Percentiles rank a stretch among this genome's conserved stretches.
These are phyloP conservation scores for Septoria petroselini DNA, from an alignment of 2,329 filamentous ascomycete species.

Conservation along the genomic window DNA sequence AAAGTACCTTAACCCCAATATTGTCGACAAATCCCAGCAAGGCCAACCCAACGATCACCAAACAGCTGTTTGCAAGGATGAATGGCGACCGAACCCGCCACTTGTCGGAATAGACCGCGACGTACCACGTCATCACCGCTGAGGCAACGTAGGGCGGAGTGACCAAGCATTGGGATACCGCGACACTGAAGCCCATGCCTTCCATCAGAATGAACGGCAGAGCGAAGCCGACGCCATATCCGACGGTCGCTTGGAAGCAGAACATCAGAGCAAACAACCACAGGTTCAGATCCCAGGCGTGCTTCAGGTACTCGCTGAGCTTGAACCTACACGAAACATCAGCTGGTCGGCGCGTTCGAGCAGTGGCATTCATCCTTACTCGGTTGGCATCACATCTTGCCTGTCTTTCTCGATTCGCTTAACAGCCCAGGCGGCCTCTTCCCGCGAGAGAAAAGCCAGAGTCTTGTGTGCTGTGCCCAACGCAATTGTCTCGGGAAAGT, in stretches of 20 bases:
- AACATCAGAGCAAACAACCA: conserved; percentile 13
- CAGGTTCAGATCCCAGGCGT: conserved; percentile 10
- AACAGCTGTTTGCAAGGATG: conserved; percentile 24
- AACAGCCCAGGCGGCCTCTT: conserved; percentile 17
- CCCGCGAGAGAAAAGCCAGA: conserved; percentile 6
- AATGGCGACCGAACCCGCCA: conserved; percentile 29
- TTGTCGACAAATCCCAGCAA: conserved; percentile 31
- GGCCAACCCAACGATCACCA: conserved; percentile 40
- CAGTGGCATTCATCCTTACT: not conserved
- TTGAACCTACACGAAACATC: conserved; percentile 5
- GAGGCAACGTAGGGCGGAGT: conserved; percentile 44
- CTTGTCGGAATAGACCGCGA: conserved; percentile 31
- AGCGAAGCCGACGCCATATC: conserved; percentile 16
- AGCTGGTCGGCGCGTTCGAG: not conserved
- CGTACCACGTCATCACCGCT: conserved; percentile 23
- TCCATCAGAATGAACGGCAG: conserved; percentile 17
- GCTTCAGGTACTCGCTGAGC: conserved; percentile 2
- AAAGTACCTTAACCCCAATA: conserved; percentile 31
- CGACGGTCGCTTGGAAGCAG: not conserved
- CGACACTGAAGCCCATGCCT: conserved; percentile 42
- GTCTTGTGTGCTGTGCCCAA: conserved; percentile 4
- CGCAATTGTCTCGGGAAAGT: conserved; percentile 17
- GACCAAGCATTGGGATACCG: conserved; percentile 46
- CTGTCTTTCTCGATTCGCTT: conserved; percentile 14
- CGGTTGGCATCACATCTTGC: conserved; percentile 13